phyloP scores from a whole-genome alignment of 257 asterid species.

The Knoxia roxburghii region DNA sequence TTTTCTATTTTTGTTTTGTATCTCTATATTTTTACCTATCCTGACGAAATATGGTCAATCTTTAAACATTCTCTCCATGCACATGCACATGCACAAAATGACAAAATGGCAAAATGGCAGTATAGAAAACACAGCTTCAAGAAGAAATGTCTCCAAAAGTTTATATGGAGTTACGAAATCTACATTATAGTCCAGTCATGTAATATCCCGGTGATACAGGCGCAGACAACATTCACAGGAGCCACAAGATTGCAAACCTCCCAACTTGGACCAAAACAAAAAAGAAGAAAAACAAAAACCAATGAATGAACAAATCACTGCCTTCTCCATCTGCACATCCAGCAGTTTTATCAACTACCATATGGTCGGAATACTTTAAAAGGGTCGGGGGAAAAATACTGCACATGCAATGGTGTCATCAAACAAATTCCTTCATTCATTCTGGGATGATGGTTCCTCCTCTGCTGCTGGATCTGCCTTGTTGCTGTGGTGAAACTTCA shows the following conservation, averaged over 20 bases:
- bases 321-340: slow-evolving; percentile 23
- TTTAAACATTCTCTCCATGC: too few relatives aligned
- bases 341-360: slow-evolving; percentile 3
- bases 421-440: slow-evolving; percentile 20
- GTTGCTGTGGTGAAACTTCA: slow-evolving; percentile 58
- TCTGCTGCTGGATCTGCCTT: slow-evolving; percentile 12
- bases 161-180: slow-evolving; percentile 1
- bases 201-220: not conserved
- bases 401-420: slow-evolving; percentile 19
- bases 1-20: too few relatives aligned
- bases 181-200: not conserved
- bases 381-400: slow-evolving; percentile 18
- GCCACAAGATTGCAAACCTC: slow-evolving; percentile 10
- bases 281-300: slow-evolving; percentile 16
- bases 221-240: slow-evolving; percentile 9
- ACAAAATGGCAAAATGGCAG: not conserved
- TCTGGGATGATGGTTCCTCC: slow-evolving; percentile 25
- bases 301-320: slow-evolving; percentile 35
- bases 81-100: too few relatives aligned
- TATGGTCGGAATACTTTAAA: not conserved
- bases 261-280: slow-evolving; percentile 8
- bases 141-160: not conserved
- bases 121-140: not conserved
- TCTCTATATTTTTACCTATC: too few relatives aligned
- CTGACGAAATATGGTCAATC: too few relatives aligned